Percentiles rank a stretch among this genome's conserved stretches.
These are phyloP conservation scores for Umbelopsis sp. DNA, from an alignment of 192 early-diverging fungal genomes.

Conservation along the genomic window DNA sequence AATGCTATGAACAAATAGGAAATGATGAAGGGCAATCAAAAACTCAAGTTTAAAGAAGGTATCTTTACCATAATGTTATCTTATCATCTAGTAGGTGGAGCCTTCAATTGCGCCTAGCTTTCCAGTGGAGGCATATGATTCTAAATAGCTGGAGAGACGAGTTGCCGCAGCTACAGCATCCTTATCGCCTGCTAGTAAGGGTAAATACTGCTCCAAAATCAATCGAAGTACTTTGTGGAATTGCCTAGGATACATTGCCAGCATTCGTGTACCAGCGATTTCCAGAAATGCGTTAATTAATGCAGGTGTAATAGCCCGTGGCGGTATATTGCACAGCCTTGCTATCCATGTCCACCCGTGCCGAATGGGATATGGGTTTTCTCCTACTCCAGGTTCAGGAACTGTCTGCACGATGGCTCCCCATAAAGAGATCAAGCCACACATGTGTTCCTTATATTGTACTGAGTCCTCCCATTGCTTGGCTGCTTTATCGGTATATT, in stretches of 20 bases:
- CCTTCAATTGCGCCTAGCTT: slow-evolving; percentile 11
- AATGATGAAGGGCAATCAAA: background rate
- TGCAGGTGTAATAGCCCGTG: slow-evolving; percentile 64
- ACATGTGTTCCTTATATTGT: slow-evolving; percentile 67
- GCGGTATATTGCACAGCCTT: slow-evolving; percentile 67
- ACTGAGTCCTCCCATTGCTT: slow-evolving; percentile 57
- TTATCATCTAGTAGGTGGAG: background rate
- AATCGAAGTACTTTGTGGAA: slow-evolving; percentile 47
- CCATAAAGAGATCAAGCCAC: slow-evolving; percentile 69
- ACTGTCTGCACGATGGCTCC: slow-evolving; percentile 66
- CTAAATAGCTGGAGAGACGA: slow-evolving; percentile 4
- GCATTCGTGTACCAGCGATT: slow-evolving; percentile 35
- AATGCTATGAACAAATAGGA: slow-evolving; percentile 3
- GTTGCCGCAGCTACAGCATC: slow-evolving; percentile 17
- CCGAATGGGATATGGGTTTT: slow-evolving; percentile 53
- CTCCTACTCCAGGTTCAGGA: slow-evolving; percentile 38
- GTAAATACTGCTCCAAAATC: slow-evolving; percentile 28
- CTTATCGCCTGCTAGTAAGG: background rate
- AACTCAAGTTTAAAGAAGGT: background rate
- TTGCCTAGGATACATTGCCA: slow-evolving; percentile 47
- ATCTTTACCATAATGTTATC: background rate
- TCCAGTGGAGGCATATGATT: background rate
- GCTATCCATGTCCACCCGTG: slow-evolving; percentile 78
- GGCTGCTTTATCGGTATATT: slow-evolving; percentile 31
- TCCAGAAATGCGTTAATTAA: slow-evolving; percentile 67